Percentiles rank a stretch among this genome's conserved stretches.
Conservation (phyloP, 169 alveolate genomes). For the Plasmodium malariae region DNA sequence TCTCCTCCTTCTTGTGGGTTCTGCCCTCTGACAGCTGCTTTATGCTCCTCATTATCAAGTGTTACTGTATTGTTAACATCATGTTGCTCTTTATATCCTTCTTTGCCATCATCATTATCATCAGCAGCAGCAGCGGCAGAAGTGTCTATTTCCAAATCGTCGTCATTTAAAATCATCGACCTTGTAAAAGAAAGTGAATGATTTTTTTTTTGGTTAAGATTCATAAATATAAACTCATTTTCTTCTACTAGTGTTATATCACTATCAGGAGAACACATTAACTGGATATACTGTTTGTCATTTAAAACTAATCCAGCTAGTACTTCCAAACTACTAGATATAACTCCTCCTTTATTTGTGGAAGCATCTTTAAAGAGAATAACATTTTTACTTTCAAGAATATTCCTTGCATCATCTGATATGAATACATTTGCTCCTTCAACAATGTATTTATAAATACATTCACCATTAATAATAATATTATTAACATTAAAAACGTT, state of each 20-base stretch:
- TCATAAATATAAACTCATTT: conserved; percentile 20
- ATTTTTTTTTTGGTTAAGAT: conserved; percentile 31
- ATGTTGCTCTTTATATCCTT: conserved; percentile 31
- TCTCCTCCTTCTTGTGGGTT: background rate
- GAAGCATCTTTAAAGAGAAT: conserved; percentile 89
- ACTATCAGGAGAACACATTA: conserved; percentile 70
- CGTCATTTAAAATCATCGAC: background rate
- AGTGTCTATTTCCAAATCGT: background rate
- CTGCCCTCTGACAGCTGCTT: no score
- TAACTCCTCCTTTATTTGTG: conserved; percentile 92
- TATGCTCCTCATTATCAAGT: conserved; percentile 1
- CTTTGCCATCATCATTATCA: conserved; percentile 7
- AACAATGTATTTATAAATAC: conserved; percentile 86
- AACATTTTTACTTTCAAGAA: conserved; percentile 86
- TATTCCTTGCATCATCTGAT: conserved; percentile 89
- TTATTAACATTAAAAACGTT: conserved; percentile 85
- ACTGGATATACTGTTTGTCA: conserved; percentile 80
- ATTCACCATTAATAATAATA: conserved; percentile 81
- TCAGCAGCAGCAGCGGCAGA: background rate
- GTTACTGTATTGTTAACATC: conserved; percentile 60
- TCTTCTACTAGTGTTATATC: conserved; percentile 22
- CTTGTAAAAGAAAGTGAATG: conserved; percentile 26
- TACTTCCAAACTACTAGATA: conserved; percentile 90
- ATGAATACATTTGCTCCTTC: conserved; percentile 92
- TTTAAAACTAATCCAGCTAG: conserved; percentile 88